phyloP scores from a whole-genome alignment of 495 filamentous ascomycete species.

The Aspergillus hancockii region DNA sequence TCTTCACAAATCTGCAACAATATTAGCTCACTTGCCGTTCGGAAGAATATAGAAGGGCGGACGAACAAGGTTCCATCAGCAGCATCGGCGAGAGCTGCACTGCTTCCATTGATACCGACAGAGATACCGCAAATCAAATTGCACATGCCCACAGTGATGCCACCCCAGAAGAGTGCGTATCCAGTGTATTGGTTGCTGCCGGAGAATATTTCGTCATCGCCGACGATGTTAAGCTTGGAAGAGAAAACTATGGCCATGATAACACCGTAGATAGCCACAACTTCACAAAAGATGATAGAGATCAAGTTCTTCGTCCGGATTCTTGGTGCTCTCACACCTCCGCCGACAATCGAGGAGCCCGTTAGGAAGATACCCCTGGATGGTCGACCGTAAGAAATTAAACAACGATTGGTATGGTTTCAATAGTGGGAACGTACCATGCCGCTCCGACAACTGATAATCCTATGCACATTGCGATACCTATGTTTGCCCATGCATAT shows the following conservation, averaged over 20 bases:
- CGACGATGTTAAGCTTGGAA: slow-evolving; percentile 67
- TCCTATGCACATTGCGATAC: slow-evolving; percentile 92
- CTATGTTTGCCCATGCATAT: slow-evolving; percentile 87
- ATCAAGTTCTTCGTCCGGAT: slow-evolving; percentile 99
- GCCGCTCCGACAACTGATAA: slow-evolving; percentile 94
- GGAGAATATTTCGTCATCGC: slow-evolving; percentile 55
- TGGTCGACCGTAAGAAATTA: slow-evolving; percentile 29
- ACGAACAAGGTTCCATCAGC: slow-evolving; percentile 87
- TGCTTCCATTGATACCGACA: slow-evolving; percentile 96
- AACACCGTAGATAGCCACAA: slow-evolving; percentile 99
- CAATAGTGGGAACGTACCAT: slow-evolving; percentile 65
- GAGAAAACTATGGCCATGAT: slow-evolving; percentile 99
- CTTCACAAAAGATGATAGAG: slow-evolving; percentile 99
- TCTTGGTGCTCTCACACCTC: slow-evolving; percentile 90
- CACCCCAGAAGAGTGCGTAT: slow-evolving; percentile 94
- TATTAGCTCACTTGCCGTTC: slow-evolving; percentile 13
- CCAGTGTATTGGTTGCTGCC: slow-evolving; percentile 88
- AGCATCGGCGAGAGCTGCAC: slow-evolving; percentile 94
- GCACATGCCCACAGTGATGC: slow-evolving; percentile 89
- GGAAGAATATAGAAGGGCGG: neutral
- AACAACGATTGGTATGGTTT: neutral
- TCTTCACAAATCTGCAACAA: slow-evolving; percentile 84
- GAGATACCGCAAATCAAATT: slow-evolving; percentile 95
- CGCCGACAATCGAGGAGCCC: slow-evolving; percentile 96
- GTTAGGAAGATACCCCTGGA: slow-evolving; percentile 97